A percentile compares a stretch with the other conserved stretches of the same genome.
phyloP scores from a whole-genome alignment of 768 basidiomycete species.

The Termitomyces sp. region DNA sequence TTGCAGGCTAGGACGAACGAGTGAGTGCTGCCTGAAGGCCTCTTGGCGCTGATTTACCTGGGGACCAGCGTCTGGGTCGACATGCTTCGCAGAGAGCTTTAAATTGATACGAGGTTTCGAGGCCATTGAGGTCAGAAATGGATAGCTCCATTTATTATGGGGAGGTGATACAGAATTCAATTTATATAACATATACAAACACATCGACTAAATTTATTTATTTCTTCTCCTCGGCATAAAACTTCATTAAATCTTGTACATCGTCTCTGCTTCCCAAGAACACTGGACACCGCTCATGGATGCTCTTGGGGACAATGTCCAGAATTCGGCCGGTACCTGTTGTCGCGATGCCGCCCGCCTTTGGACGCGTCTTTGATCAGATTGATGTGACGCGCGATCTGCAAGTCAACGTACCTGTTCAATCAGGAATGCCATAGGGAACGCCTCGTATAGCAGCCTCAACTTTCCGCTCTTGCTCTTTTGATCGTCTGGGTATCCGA shows the following conservation, averaged over 20 bases:
- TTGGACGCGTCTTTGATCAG: conserved; percentile 9
- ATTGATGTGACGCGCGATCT: not conserved
- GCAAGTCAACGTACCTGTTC: conserved; percentile 64
- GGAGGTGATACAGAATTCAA: not conserved
- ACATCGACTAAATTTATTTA: not conserved
- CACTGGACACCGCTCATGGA: conserved; percentile 90
- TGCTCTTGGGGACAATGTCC: conserved; percentile 78
- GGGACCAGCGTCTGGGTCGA: conserved; percentile 4
- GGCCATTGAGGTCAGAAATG: conserved; percentile 11
- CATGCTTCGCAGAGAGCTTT: conserved; percentile 11
- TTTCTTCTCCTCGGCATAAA: conserved; percentile 48
- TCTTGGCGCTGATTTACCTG: conserved; percentile 15
- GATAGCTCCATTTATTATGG: not conserved
- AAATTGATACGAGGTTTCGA: conserved; percentile 17
- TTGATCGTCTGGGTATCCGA: conserved; percentile 97
- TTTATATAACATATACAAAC: conserved; percentile 12
- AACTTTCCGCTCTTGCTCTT: conserved; percentile 96
- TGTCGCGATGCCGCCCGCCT: conserved; percentile 96
- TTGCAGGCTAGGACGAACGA: conserved; percentile 4
- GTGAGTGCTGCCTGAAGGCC: not conserved
- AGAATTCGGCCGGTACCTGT: conserved; percentile 93
- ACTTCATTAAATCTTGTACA: conserved; percentile 84
- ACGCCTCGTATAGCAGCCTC: conserved; percentile 92
- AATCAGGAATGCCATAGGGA: conserved; percentile 94
- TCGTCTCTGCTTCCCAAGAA: conserved; percentile 95